A percentile compares a stretch with the other conserved stretches of the same genome.
phyloP scores from a whole-genome alignment of 2,329 filamentous ascomycete genomes.

The Hawksworthiomyces lignivorus region DNA sequence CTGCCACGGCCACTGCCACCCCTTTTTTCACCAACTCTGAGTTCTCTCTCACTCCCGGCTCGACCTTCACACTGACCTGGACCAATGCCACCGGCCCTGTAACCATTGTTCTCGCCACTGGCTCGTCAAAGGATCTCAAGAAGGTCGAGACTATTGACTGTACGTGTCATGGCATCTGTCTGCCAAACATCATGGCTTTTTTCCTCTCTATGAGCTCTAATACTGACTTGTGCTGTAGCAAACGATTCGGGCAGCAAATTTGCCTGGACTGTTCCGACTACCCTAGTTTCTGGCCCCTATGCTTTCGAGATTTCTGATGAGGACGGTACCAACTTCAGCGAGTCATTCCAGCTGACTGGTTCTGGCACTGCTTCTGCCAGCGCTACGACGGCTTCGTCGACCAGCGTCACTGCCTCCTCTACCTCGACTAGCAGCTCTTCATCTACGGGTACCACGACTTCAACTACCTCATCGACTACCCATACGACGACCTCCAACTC shows the following conservation, averaged over 20 bases:
- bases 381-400: constrained; percentile 13
- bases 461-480: constrained; percentile 15
- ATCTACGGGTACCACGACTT: constrained; percentile 12
- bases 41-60: constrained; percentile 26
- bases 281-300: constrained; percentile 32
- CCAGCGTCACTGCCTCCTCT: constrained; percentile 10
- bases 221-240: too few species aligned
- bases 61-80: constrained; percentile 39
- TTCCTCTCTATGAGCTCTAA: too few species aligned
- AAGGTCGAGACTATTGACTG: constrained; percentile 27
- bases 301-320: constrained; percentile 38
- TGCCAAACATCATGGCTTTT: too few species aligned
- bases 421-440: constrained; percentile 16
- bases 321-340: constrained; percentile 35
- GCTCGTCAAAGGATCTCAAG: constrained; percentile 27
- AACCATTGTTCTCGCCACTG: constrained; percentile 33
- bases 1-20: constrained; percentile 22
- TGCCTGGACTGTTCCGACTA: constrained; percentile 30
- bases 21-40: constrained; percentile 24
- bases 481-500: constrained; percentile 2
- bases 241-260: constrained; percentile 26
- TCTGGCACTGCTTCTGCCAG: constrained; percentile 14
- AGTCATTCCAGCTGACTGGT: constrained; percentile 27
- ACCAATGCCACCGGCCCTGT: constrained; percentile 30
- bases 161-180: constrained; percentile 25